Conservation (phyloP, 2,329 filamentous ascomycete genomes). For the Graphilbum ipis-grandicollis region DNA sequence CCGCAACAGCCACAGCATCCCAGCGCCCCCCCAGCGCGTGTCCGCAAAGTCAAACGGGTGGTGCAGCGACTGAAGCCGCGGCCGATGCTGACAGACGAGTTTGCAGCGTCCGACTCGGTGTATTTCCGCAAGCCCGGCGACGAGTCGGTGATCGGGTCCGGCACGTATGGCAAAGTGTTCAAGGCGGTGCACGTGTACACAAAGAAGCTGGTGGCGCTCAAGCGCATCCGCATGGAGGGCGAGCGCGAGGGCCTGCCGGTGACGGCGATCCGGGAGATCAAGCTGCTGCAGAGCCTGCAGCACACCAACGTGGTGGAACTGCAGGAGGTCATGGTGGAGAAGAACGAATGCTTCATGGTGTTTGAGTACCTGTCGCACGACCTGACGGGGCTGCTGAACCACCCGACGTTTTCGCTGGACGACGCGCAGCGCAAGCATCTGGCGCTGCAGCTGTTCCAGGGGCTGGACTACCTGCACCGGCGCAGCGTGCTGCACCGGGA, state of each 20-base stretch:
- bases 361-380: slow-evolving; percentile 97
- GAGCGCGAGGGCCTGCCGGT: slow-evolving; percentile 84
- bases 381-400: slow-evolving; percentile 84
- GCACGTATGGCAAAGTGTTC: slow-evolving; percentile 91
- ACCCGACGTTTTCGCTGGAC: slow-evolving; percentile 77
- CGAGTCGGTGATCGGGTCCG: slow-evolving; percentile 87
- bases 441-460: slow-evolving; percentile 82
- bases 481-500: slow-evolving; percentile 91
- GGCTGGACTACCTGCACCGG: slow-evolving; percentile 81
- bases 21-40: slow-evolving; percentile 22
- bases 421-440: slow-evolving; percentile 82
- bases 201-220: slow-evolving; percentile 64
- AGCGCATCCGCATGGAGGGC: slow-evolving; percentile 86
- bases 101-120: slow-evolving; percentile 68
- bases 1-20: background rate
- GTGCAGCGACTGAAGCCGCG: slow-evolving; percentile 54
- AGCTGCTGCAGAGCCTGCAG: slow-evolving; percentile 70
- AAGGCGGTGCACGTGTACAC: slow-evolving; percentile 91
- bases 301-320: slow-evolving; percentile 71
- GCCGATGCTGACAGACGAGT: slow-evolving; percentile 53
- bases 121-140: slow-evolving; percentile 95
- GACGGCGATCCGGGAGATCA: slow-evolving; percentile 81
- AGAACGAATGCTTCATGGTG: slow-evolving; percentile 98
- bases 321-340: slow-evolving; percentile 92
- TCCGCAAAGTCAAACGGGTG: slow-evolving; percentile 47